phyloP scores from a whole-genome alignment of 2,329 filamentous ascomycete species.

The Botrytis squamosa region DNA sequence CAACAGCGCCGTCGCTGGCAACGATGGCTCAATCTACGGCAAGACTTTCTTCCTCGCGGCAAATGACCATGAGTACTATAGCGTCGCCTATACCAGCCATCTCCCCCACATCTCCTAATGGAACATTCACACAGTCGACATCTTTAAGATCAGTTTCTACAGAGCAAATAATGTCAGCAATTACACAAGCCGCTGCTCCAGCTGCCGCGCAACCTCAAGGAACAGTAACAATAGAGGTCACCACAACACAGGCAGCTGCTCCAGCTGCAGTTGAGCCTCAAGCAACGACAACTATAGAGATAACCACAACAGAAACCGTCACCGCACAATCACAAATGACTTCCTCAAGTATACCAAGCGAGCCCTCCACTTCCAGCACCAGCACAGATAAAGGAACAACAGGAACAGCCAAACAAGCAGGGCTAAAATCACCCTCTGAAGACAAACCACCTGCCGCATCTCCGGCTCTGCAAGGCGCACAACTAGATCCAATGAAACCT shows the following conservation, averaged over 20 bases:
- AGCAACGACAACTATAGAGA: background rate
- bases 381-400: background rate
- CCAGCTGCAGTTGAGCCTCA: background rate
- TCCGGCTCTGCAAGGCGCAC: background rate
- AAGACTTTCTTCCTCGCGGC: background rate
- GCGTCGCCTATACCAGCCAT: constrained; percentile 58
- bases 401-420: background rate
- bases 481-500: background rate
- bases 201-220: background rate
- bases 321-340: background rate
- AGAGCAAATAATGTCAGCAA: background rate
- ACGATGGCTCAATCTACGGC: background rate
- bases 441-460: background rate
- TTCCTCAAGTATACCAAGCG: background rate
- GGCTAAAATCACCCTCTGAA: background rate
- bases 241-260: background rate
- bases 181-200: background rate
- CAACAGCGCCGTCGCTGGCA: background rate
- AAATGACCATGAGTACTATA: background rate
- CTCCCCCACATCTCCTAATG: constrained; percentile 51
- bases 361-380: background rate
- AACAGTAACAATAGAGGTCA: background rate
- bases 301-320: background rate
- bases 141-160: background rate
- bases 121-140: background rate